These are phyloP conservation scores for Neurospora sp. DNA, from an alignment of 495 filamentous ascomycete genomes.

Conservation along the genomic window DNA sequence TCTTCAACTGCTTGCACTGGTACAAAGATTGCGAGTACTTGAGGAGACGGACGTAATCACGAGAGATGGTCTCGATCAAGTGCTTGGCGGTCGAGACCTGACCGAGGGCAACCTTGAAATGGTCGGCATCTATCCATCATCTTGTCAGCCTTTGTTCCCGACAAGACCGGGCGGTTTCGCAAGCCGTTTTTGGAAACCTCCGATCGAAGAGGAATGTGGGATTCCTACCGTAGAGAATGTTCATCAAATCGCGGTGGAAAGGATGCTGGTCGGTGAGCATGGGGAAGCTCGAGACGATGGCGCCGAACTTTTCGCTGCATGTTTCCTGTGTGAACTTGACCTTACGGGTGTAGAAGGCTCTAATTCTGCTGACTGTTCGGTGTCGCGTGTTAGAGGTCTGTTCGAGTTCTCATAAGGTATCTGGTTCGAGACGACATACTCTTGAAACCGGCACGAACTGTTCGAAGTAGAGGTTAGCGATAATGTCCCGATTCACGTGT, in stretches of 20 bases:
- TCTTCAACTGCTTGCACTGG: conserved; percentile 44
- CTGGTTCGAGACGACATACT: conserved; percentile 28
- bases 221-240: conserved; percentile 48
- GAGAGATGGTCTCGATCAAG: conserved; percentile 86
- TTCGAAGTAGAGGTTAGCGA: not conserved
- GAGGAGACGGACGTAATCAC: conserved; percentile 88
- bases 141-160: not conserved
- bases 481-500: not conserved
- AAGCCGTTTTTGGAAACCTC: conserved; percentile 17
- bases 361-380: conserved; percentile 65
- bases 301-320: conserved; percentile 83
- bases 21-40: conserved; percentile 89
- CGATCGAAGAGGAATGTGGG: no score
- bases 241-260: conserved; percentile 64
- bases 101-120: conserved; percentile 92
- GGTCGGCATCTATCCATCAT: conserved; percentile 90
- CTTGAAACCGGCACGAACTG: conserved; percentile 81
- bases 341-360: conserved; percentile 94
- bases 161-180: conserved; percentile 31
- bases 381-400: conserved; percentile 1
- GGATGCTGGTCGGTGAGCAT: conserved; percentile 93
- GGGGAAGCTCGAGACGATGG: conserved; percentile 87
- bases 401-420: not conserved
- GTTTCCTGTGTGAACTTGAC: conserved; percentile 99
- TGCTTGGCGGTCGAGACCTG: conserved; percentile 94